Evolutionary conservation across 2,329 filamentous ascomycete species (phyloP).

Genomic region (Hymenoscyphus fructigenus): DNA sequence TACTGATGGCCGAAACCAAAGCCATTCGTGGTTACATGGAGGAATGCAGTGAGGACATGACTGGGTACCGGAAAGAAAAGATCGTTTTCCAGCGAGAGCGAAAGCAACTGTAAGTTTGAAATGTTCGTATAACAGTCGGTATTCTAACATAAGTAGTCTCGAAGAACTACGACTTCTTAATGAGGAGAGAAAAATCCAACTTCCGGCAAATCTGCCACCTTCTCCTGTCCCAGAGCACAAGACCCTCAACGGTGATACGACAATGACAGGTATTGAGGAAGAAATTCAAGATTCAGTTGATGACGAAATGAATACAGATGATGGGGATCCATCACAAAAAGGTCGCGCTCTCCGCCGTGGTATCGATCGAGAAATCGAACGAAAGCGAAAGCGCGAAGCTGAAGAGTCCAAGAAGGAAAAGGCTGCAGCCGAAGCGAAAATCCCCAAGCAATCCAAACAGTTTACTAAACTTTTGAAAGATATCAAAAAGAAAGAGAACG

Average conservation of each 20-base stretch:
- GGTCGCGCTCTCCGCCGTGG: slow-evolving; percentile 60
- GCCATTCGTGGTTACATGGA: slow-evolving; percentile 86
- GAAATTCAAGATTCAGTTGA: slow-evolving; percentile 54
- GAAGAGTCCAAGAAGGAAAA: slow-evolving; percentile 67
- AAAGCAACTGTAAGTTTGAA: slow-evolving; percentile 57
- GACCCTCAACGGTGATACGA: slow-evolving; percentile 52
- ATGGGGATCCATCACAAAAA: slow-evolving; percentile 59
- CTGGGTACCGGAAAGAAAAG: slow-evolving; percentile 89
- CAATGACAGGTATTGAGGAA: slow-evolving; percentile 64
- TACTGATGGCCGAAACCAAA: slow-evolving; percentile 83
- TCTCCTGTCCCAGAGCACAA: slow-evolving; percentile 55
- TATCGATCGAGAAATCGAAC: slow-evolving; percentile 67
- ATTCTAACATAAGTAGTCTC: slow-evolving; percentile 48
- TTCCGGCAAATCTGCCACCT: slow-evolving; percentile 70
- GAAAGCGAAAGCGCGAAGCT: slow-evolving; percentile 73
- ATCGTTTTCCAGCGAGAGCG: slow-evolving; percentile 85
- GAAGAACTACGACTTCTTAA: slow-evolving; percentile 71
- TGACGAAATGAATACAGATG: slow-evolving; percentile 65
- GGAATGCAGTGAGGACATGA: slow-evolving; percentile 92
- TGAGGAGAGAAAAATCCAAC: slow-evolving; percentile 69
- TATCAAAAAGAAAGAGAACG: slow-evolving; percentile 81
- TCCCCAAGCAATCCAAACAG: slow-evolving; percentile 78
- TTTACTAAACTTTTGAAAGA: slow-evolving; percentile 85
- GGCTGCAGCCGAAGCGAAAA: slow-evolving; percentile 54
- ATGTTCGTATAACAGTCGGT: neutral